Percentiles rank a stretch among this genome's conserved stretches.
Evolutionary conservation across 768 basidiomycete species (phyloP).

Genomic region (Harrya chromipes): DNA sequence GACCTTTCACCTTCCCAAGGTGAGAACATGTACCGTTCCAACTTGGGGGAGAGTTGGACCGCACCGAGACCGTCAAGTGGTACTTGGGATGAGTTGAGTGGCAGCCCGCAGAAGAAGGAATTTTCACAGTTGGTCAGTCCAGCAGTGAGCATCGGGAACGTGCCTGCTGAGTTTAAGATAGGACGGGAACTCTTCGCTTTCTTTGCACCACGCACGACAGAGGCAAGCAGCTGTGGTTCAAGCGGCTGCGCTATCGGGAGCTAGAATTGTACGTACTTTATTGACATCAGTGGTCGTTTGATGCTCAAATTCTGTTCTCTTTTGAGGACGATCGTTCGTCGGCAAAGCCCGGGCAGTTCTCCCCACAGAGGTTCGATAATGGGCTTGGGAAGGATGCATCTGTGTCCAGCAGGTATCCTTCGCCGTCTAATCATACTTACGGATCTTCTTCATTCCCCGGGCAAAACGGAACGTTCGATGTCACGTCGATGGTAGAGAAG

Average conservation of each 20-base stretch:
- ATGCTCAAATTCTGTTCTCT: slow-evolving; percentile 17
- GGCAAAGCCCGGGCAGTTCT: slow-evolving; percentile 48
- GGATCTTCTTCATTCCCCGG: slow-evolving; percentile 29
- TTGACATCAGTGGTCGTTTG: slow-evolving; percentile 10
- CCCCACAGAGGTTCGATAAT: slow-evolving; percentile 53
- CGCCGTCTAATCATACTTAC: slow-evolving; percentile 43
- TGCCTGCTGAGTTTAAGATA: slow-evolving; percentile 24
- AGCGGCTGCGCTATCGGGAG: slow-evolving; percentile 35
- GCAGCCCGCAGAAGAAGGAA: slow-evolving; percentile 50
- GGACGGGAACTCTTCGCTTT: slow-evolving; percentile 42
- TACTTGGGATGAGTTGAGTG: slow-evolving; percentile 57
- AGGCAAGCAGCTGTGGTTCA: slow-evolving; percentile 42
- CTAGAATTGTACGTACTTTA: slow-evolving; percentile 38
- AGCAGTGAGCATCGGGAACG: slow-evolving; percentile 2
- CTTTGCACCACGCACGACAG: slow-evolving; percentile 45
- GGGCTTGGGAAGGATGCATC: slow-evolving; percentile 40
- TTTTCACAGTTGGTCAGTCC: slow-evolving; percentile 45
- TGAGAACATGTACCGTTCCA: slow-evolving; percentile 47
- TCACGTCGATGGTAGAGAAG: slow-evolving; percentile 43
- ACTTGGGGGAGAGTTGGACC: slow-evolving; percentile 51
- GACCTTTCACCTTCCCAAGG: slow-evolving; percentile 45
- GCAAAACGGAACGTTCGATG: slow-evolving; percentile 37
- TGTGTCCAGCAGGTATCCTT: slow-evolving; percentile 41
- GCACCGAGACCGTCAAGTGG: slow-evolving; percentile 48
- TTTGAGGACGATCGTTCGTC: slow-evolving; percentile 46